These are phyloP conservation scores for Balakata baccata DNA, from an alignment of 345 rosid genomes.

Conservation along the genomic window DNA sequence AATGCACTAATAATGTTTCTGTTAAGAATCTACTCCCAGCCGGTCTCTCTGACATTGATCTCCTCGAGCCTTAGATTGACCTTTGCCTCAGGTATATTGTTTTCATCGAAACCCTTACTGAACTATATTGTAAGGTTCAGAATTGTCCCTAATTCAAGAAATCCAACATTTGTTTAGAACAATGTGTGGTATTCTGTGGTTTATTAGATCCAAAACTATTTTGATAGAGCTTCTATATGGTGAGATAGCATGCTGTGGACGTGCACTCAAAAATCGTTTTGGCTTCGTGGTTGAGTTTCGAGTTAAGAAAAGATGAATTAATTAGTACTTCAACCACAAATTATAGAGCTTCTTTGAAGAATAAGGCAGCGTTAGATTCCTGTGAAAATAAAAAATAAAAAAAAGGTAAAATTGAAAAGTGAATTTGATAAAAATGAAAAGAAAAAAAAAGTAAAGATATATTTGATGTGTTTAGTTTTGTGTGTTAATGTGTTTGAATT, in stretches of 20 bases:
- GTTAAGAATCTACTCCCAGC: constrained; percentile 56
- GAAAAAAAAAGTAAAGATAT: too few relatives aligned
- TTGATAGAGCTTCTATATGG: constrained; percentile 64
- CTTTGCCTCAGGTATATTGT: constrained; percentile 61
- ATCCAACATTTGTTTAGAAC: constrained; percentile 55
- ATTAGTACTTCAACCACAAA: constrained; percentile 58
- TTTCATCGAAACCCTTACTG: constrained; percentile 63
- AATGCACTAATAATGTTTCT: constrained; percentile 16
- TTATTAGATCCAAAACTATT: constrained; percentile 72
- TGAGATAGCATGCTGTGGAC: constrained; percentile 75
- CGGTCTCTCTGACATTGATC: constrained; percentile 69
- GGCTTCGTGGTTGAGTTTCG: constrained; percentile 80
- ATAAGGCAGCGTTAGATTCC: too few relatives aligned
- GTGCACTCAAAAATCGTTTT: constrained; percentile 80
- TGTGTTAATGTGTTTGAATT: too few relatives aligned
- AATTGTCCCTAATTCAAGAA: constrained; percentile 52
- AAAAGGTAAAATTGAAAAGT: too few relatives aligned
- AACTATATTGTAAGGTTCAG: constrained; percentile 49
- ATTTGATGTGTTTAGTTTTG: too few relatives aligned
- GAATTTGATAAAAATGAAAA: too few relatives aligned
- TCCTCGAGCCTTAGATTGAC: constrained; percentile 74
- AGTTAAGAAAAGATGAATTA: constrained; percentile 92
- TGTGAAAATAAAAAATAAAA: too few relatives aligned
- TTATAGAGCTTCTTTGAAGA: too few relatives aligned
- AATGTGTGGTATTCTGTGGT: constrained; percentile 68